Percentiles rank a stretch among this genome's conserved stretches.
Evolutionary conservation across 768 basidiomycete genomes (phyloP).

Genomic region (Lentinula aciculospora): DNA sequence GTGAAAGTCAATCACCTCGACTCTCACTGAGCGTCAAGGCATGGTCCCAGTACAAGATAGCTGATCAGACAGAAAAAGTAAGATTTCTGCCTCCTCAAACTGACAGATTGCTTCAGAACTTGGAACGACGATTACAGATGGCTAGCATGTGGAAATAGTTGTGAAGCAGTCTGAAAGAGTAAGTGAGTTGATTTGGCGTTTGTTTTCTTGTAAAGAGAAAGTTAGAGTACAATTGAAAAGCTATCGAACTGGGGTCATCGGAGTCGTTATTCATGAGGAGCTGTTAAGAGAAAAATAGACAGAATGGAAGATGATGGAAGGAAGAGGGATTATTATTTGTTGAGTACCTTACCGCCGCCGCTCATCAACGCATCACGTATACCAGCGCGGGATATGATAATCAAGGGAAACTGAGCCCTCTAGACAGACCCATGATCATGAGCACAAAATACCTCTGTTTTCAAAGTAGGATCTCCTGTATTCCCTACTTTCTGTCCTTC

Average conservation of each 20-base stretch:
- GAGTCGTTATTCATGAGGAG: not conserved
- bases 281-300: no score
- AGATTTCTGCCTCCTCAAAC: not conserved
- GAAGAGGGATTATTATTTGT: no score
- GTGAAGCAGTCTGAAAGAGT: not conserved
- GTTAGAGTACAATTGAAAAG: not conserved
- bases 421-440: no score
- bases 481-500: no score
- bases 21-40: slow-evolving; percentile 4
- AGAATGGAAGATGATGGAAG: not conserved
- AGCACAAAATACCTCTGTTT: no score
- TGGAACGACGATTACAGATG: not conserved
- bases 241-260: slow-evolving; percentile 11
- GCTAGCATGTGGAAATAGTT: slow-evolving; percentile 1
- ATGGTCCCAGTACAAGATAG: slow-evolving; percentile 9
- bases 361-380: no score
- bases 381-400: no score
- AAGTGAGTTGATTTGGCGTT: not conserved
- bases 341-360: no score
- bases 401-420: no score
- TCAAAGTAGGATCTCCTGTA: no score
- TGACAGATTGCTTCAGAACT: not conserved
- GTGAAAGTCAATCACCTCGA: not conserved
- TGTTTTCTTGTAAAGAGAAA: not conserved
- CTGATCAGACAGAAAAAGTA: not conserved